Base-by-base conservation (phyloP, 176 grass and related monocot genomes). In the Aegilops longissima region DNA sequence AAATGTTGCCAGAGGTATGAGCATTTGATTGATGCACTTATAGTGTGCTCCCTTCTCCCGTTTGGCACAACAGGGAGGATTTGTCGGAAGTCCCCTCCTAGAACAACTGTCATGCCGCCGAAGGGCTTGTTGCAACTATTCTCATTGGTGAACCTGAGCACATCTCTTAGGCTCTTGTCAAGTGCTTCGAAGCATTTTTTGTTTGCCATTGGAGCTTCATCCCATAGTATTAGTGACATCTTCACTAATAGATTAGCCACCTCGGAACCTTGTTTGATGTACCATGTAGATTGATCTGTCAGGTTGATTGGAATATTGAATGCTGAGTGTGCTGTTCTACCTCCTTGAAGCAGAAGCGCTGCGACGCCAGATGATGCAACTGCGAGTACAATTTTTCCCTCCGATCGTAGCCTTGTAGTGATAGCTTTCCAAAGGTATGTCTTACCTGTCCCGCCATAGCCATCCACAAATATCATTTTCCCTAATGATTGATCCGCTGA, bases 71-170 rank as follows among this genome's bases (percentile, higher is more conserved):
- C 17, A 1, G 56, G 38, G 16, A 84, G 70, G 30, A 84, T 84
- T 63, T 84, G 38, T 29, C 69, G 17, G 30, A 70, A 82, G 80
- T 82, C 65, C 29, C 80, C 45, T 70, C 80, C 65, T 14, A 82
- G 80, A 8, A 70, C 80, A 54, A 82, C 30, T 23, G 80, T 70
- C 80, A 82, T 82, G 45, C 80, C 65, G 12, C 80, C 80, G 23
- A 82, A 82, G 42, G 80, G 65, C 73, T 54, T 76, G 45, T 54
- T 27, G 16, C 73, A 20, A 12, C 73, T 54, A 33, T 76, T 76
- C 27, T 54, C 73, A 76, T 76, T 76, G 29, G 44, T 76, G 45
- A 54, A 54, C 73, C 45, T 52, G 7, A 76, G 25, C 8, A 76
- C 27, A 27, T 76, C 45, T 2, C 73, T 29, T 54, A 76, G 73